Evolutionary conservation across 2,329 filamentous ascomycete species (phyloP).

Genomic region (Neonectria neomacrospora): DNA sequence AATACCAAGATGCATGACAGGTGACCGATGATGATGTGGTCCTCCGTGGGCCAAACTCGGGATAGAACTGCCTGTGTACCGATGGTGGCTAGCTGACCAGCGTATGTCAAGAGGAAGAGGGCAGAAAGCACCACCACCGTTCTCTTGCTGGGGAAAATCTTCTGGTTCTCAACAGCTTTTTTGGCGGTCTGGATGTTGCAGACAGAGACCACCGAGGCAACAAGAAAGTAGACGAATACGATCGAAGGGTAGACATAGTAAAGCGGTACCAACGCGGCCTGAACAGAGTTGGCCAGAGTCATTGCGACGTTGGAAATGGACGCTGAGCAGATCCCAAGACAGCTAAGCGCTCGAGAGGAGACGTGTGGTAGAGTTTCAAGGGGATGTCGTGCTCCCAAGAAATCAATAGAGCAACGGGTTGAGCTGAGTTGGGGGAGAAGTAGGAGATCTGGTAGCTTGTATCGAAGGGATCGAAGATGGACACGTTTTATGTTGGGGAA

Average conservation of each 20-base stretch:
- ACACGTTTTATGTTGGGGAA: not conserved
- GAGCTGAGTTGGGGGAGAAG: not conserved
- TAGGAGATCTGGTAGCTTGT: too few relatives aligned
- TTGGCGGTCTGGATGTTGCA: constrained; percentile 63
- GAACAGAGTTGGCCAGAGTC: constrained; percentile 31
- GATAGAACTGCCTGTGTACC: constrained; percentile 49
- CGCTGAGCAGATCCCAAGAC: constrained; percentile 1
- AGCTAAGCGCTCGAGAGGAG: not conserved
- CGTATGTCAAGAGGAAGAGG: constrained; percentile 58
- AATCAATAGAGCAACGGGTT: not conserved
- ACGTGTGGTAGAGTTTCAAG: not conserved
- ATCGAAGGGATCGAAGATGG: not conserved
- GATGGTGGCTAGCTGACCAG: constrained; percentile 58
- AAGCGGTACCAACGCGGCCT: constrained; percentile 35
- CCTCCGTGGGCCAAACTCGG: constrained; percentile 55
- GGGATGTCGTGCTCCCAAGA: not conserved
- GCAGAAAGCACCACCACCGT: constrained; percentile 56
- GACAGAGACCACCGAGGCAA: constrained; percentile 65
- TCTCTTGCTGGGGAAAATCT: constrained; percentile 34
- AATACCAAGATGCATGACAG: constrained; percentile 73
- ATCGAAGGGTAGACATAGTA: constrained; percentile 49
- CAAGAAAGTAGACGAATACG: constrained; percentile 66
- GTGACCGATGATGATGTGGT: constrained; percentile 65
- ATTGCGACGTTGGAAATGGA: constrained; percentile 22
- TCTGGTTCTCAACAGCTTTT: constrained; percentile 29